phyloP scores from a whole-genome alignment of 2,329 filamentous ascomycete species.

The Xylaria sp. region DNA sequence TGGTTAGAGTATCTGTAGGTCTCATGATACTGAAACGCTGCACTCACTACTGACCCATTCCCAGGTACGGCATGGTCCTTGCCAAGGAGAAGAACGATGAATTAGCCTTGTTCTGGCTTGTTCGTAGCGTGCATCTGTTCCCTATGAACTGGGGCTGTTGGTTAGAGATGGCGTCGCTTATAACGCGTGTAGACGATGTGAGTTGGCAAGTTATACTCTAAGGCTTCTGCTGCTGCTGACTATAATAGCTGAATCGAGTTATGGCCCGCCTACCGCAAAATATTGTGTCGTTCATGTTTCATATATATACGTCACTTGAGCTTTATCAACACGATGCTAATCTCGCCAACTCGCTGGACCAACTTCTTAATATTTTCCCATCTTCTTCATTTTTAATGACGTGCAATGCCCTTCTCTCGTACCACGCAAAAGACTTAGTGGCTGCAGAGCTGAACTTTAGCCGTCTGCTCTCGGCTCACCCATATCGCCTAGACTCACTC shows the following conservation, averaged over 20 bases:
- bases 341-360: constrained; percentile 77
- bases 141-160: constrained; percentile 98
- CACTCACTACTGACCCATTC: constrained; percentile 29
- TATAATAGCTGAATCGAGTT: constrained; percentile 73
- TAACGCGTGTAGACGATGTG: constrained; percentile 84
- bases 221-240: constrained; percentile 45
- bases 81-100: constrained; percentile 91
- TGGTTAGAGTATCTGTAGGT: constrained; percentile 86
- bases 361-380: constrained; percentile 86
- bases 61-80: constrained; percentile 85
- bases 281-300: constrained; percentile 93
- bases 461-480: constrained; percentile 79
- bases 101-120: constrained; percentile 84
- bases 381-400: constrained; percentile 89
- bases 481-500: constrained; percentile 82
- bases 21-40: background rate
- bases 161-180: constrained; percentile 87
- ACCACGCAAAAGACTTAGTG: constrained; percentile 87
- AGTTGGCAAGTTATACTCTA: constrained; percentile 46
- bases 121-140: constrained; percentile 86
- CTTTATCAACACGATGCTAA: constrained; percentile 85
- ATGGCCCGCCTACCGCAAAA: constrained; percentile 82
- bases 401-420: constrained; percentile 85
- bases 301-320: constrained; percentile 89
- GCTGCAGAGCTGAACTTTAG: constrained; percentile 75